phyloP scores from a whole-genome alignment of 129 eudicot genomes.

The Centella asiatica region DNA sequence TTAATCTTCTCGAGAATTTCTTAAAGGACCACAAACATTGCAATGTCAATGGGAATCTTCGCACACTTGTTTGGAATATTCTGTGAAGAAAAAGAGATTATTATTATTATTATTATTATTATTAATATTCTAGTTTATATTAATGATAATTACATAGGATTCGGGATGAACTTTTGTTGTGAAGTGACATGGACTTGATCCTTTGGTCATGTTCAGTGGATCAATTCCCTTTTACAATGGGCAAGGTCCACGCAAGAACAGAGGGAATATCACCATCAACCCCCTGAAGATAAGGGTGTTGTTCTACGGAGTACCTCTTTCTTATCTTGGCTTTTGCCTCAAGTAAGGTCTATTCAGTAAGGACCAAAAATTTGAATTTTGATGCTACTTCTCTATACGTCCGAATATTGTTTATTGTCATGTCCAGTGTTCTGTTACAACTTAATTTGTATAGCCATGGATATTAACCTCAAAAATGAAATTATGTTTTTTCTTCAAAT shows the following conservation, averaged over 20 bases:
- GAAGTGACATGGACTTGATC: not conserved
- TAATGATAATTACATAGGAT: not conserved
- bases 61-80: too few relatives aligned
- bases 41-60: too few relatives aligned
- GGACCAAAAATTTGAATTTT: not conserved
- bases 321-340: not conserved
- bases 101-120: too few relatives aligned
- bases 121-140: too few relatives aligned
- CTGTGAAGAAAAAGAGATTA: too few relatives aligned
- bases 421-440: too few relatives aligned
- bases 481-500: too few relatives aligned
- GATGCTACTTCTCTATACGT: not conserved
- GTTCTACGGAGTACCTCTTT: not conserved
- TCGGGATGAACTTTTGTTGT: not conserved
- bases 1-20: too few relatives aligned
- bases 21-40: too few relatives aligned
- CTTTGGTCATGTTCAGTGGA: not conserved
- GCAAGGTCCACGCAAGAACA: not conserved
- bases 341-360: too few relatives aligned
- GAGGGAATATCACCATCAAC: slow-evolving; percentile 2
- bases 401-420: not conserved
- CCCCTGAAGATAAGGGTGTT: slow-evolving; percentile 1
- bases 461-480: not conserved
- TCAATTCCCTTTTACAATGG: not conserved
- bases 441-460: too few relatives aligned